A percentile compares a stretch with the other conserved stretches of the same genome.
phyloP scores from a whole-genome alignment of 1,139 yeast genomes.

The Ogataea hybrid region DNA sequence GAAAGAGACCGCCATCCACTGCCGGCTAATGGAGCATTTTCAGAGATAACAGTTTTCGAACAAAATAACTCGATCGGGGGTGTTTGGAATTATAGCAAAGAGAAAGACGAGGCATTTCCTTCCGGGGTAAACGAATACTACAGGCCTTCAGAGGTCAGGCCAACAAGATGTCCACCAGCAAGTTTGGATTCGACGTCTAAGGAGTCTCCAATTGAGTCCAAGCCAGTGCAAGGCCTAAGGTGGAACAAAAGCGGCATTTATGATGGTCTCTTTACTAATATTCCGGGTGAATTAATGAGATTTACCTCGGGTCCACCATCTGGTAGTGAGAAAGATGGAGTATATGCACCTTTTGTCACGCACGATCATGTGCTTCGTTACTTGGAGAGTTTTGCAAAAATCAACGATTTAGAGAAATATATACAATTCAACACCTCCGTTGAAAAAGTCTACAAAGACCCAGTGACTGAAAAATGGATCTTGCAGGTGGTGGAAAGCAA shows the following conservation, averaged over 20 bases:
- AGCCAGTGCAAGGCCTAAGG: neutral
- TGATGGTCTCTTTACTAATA: neutral
- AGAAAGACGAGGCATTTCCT: constrained; percentile 13
- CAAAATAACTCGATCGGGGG: constrained; percentile 38
- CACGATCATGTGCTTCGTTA: constrained; percentile 48
- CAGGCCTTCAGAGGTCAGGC: neutral
- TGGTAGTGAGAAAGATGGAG: neutral
- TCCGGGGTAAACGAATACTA: neutral
- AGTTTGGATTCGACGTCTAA: neutral
- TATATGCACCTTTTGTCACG: constrained; percentile 39
- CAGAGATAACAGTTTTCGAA: constrained; percentile 37
- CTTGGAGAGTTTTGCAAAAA: constrained; percentile 41
- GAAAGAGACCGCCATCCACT: constrained; percentile 3
- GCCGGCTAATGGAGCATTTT: constrained; percentile 27
- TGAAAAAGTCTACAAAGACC: constrained; percentile 27
- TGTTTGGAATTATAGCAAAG: constrained; percentile 33
- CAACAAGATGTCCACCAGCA: neutral
- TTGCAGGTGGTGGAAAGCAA: constrained; percentile 36
- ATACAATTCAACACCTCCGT: constrained; percentile 41
- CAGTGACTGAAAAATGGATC: constrained; percentile 37
- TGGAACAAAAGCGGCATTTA: neutral
- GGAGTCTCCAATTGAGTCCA: neutral
- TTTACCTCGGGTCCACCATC: neutral
- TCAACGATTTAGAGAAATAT: constrained; percentile 36
- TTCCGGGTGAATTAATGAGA: neutral